Evolutionary conservation across 805 yeast genomes (phyloP).

Genomic region (Candida jianshihensis): DNA sequence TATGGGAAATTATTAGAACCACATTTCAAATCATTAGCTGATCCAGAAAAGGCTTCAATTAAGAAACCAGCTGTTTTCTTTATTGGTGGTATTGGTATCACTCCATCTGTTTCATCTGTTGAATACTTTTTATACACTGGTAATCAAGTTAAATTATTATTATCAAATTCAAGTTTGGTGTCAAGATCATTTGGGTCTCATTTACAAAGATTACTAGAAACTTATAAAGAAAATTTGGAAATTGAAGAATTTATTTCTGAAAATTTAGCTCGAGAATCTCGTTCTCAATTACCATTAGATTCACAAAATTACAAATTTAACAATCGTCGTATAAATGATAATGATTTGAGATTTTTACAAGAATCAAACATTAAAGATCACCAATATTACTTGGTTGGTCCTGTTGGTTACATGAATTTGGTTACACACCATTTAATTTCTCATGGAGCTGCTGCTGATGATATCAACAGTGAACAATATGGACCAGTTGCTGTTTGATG

Average conservation of each 20-base stretch:
- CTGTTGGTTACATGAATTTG: conserved; percentile 14
- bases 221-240: conserved; percentile 6
- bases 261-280: background rate
- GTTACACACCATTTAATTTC: conserved; percentile 1
- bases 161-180: conserved; percentile 9
- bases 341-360: conserved; percentile 5
- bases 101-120: conserved; percentile 52
- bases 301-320: conserved; percentile 2
- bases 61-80: conserved; percentile 32
- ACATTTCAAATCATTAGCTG: conserved; percentile 14
- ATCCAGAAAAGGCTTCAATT: conserved; percentile 14
- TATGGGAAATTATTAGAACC: conserved; percentile 43
- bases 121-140: conserved; percentile 24
- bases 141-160: conserved; percentile 8
- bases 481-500: conserved; percentile 17
- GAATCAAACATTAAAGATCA: conserved; percentile 4
- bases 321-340: conserved; percentile 4
- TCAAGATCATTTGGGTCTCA: conserved; percentile 12
- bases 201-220: conserved; percentile 6
- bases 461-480: conserved; percentile 18
- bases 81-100: conserved; percentile 63
- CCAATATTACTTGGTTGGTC: conserved; percentile 20
- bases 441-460: conserved; percentile 7
- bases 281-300: background rate
- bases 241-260: conserved; percentile 12